A percentile compares a stretch with the other conserved stretches of the same genome.
These are phyloP conservation scores for Peterozyma xylosa DNA, from an alignment of 805 yeast species.

Conservation along the genomic window DNA sequence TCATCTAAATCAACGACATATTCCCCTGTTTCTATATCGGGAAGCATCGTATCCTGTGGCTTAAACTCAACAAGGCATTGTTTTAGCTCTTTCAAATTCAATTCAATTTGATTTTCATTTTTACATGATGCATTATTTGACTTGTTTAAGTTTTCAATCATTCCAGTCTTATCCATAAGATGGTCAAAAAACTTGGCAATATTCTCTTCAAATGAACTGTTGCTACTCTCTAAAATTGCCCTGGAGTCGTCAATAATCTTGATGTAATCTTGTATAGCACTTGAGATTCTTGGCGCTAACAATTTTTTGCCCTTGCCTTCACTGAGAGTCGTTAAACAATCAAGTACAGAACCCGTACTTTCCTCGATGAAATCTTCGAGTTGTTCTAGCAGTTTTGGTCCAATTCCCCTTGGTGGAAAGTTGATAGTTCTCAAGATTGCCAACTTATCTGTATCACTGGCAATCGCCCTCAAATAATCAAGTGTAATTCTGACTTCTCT, in stretches of 20 bases:
- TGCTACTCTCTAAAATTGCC: conserved; percentile 8
- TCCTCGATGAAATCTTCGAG: conserved; percentile 17
- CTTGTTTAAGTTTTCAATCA: conserved; percentile 12
- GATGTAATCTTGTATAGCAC: conserved; percentile 21
- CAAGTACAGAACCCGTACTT: conserved; percentile 3
- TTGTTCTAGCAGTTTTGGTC: conserved; percentile 38
- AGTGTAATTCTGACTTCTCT: conserved; percentile 58
- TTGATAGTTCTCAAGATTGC: conserved; percentile 54
- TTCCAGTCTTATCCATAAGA: conserved; percentile 12
- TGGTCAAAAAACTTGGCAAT: conserved; percentile 13
- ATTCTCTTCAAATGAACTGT: conserved; percentile 7
- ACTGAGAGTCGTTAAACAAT: conserved; percentile 5
- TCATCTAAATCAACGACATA: background rate
- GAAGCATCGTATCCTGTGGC: conserved; percentile 12
- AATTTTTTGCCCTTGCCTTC: background rate
- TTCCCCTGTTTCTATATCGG: conserved; percentile 5
- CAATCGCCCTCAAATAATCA: conserved; percentile 57
- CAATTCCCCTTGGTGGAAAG: conserved; percentile 62
- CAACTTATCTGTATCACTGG: conserved; percentile 48
- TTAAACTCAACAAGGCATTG: conserved; percentile 18
- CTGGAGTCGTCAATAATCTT: conserved; percentile 14
- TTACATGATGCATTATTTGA: background rate
- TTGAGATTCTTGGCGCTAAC: conserved; percentile 13
- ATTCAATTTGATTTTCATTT: conserved; percentile 3
- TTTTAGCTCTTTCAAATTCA: conserved; percentile 19